These are phyloP conservation scores for Datura wrightii DNA, from an alignment of 257 asterid genomes.

Conservation along the genomic window DNA sequence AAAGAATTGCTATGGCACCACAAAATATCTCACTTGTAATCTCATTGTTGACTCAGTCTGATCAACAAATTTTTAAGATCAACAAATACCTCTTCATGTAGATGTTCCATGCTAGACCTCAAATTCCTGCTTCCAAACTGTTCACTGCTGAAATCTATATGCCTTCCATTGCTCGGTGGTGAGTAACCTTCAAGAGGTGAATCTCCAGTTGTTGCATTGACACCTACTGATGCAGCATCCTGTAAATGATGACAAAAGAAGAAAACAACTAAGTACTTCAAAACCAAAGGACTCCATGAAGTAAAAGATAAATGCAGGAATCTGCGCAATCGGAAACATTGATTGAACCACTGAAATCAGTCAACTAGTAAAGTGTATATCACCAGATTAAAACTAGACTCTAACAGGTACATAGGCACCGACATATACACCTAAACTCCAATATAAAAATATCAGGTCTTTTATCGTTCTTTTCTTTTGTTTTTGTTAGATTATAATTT, in stretches of 20 bases:
- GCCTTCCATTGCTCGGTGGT: conserved; percentile 48
- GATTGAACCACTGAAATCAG: neutral
- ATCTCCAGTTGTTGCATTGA: conserved; percentile 38
- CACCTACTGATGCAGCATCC: conserved; percentile 43
- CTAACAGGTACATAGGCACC: neutral
- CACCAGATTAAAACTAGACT: neutral
- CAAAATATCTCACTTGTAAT: conserved; percentile 14
- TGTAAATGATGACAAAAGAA: conserved; percentile 35
- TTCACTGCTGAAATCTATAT: conserved; percentile 39
- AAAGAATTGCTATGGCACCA: conserved; percentile 23
- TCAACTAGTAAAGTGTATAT: neutral
- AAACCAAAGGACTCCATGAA: conserved; percentile 22
- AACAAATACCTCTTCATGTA: conserved; percentile 78
- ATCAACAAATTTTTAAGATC: neutral
- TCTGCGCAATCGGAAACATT: neutral
- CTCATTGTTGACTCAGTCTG: neutral
- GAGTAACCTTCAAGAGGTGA: conserved; percentile 39
- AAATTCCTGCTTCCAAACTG: conserved; percentile 55
- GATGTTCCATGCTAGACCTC: conserved; percentile 81
- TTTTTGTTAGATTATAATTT: neutral
- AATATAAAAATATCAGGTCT: neutral
- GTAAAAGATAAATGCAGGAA: conserved; percentile 15
- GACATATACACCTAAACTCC: neutral
- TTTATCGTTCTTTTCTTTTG: neutral
- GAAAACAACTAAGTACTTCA: conserved; percentile 35